Percentiles rank a stretch among this genome's conserved stretches.
phyloP scores from a whole-genome alignment of 768 basidiomycete species.

The Asterophora parasitica region DNA sequence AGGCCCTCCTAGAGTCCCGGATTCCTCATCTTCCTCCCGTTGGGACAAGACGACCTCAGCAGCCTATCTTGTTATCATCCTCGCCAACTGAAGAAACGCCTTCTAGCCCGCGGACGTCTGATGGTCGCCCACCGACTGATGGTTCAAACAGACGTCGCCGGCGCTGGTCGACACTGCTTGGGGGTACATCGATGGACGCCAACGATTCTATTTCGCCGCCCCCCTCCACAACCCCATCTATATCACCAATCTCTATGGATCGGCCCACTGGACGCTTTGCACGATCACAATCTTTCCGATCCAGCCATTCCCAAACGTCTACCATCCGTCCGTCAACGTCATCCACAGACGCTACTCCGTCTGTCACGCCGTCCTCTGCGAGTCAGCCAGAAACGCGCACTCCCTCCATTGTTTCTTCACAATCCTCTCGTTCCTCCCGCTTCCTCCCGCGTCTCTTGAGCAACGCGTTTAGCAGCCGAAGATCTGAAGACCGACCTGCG shows the following conservation, averaged over 20 bases:
- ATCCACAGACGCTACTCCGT: conserved; percentile 18
- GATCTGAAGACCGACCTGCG: conserved; percentile 51
- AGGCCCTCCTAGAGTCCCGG: conserved; percentile 76
- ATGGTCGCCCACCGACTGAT: conserved; percentile 27
- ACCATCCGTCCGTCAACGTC: conserved; percentile 24
- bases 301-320: conserved; percentile 28
- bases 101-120: conserved; percentile 44
- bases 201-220: conserved; percentile 17
- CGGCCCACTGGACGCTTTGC: conserved; percentile 23
- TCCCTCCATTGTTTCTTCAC: conserved; percentile 25
- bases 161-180: conserved; percentile 70
- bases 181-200: conserved; percentile 20
- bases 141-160: conserved; percentile 45
- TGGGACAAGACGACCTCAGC: conserved; percentile 61
- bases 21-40: conserved; percentile 68
- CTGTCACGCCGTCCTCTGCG: conserved; percentile 18
- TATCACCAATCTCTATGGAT: conserved; percentile 24
- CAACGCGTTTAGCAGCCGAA: conserved; percentile 54
- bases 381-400: conserved; percentile 20
- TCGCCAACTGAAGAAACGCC: conserved; percentile 40
- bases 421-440: conserved; percentile 47
- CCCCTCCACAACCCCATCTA: conserved; percentile 17
- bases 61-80: conserved; percentile 59
- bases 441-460: conserved; percentile 70
- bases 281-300: conserved; percentile 40